These are phyloP conservation scores for Entrophospora sp. DNA, from an alignment of 192 early-diverging fungal genomes.

Conservation along the genomic window DNA sequence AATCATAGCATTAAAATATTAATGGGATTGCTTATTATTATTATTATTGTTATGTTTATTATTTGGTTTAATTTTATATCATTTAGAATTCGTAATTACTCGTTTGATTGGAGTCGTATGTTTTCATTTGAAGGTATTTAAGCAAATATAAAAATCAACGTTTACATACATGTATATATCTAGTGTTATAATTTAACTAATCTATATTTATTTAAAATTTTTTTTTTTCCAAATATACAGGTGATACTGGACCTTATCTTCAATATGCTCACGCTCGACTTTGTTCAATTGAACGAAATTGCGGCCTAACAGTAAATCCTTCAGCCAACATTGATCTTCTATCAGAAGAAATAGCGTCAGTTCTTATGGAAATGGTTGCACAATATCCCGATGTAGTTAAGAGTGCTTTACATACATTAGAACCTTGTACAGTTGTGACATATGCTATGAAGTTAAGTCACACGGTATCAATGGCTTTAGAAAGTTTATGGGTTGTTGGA, in stretches of 20 bases:
- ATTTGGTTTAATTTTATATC: too few relatives aligned
- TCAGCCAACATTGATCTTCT: conserved; percentile 62
- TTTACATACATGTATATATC: too few relatives aligned
- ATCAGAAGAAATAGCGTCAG: conserved; percentile 57
- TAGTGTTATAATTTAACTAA: too few relatives aligned
- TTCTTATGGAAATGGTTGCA: conserved; percentile 66
- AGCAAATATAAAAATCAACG: too few relatives aligned
- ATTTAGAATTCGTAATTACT: conserved; percentile 92
- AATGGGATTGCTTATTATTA: too few relatives aligned
- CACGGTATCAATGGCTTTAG: conserved; percentile 67
- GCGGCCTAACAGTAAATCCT: conserved; percentile 47
- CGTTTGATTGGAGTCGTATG: conserved; percentile 87
- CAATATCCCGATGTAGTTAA: conserved; percentile 82
- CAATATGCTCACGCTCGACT: conserved; percentile 98
- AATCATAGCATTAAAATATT: too few relatives aligned
- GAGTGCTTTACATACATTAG: conserved; percentile 51
- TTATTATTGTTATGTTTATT: too few relatives aligned
- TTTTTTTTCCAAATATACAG: too few relatives aligned
- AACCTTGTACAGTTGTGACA: conserved; percentile 79
- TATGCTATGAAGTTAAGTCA: conserved; percentile 80
- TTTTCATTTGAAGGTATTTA: conserved; percentile 87
- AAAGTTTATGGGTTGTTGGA: conserved; percentile 67
- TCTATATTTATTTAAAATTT: too few relatives aligned
- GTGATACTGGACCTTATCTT: conserved; percentile 95
- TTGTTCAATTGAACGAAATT: conserved; percentile 87